Evolutionary conservation across 352 stramenopile species (phyloP), one percentile per base, ranked within the genome.

Genomic region (Peronospora destructor): DNA sequence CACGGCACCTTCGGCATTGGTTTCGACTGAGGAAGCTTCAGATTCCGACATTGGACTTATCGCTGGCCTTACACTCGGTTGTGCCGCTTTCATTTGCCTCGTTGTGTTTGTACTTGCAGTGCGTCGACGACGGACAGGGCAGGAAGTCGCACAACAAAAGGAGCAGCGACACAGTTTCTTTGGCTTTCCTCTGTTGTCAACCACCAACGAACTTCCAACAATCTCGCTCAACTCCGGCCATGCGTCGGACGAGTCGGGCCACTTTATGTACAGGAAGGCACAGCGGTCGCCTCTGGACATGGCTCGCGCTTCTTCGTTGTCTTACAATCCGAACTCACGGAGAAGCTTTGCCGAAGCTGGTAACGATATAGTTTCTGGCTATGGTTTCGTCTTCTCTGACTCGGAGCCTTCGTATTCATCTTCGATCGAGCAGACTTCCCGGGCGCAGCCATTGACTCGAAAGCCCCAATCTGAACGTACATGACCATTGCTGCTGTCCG

Each of bases 191-290:
- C 65, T 61, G 40, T 48, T 76, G 37, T 69, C 70, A 5, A 50
- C 69, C 38, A 69, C 61, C 6, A 70, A 72, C 19, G 61, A 79
- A 14, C 41, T 71, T 23, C 64, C 53, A 3, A 72, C 70, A 1
- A 26, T 6, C 2, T 26, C 23, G 23, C 5, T 26, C 23, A 26
- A 26, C 23, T 26, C 23, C 0, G 36, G 14, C n/a, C 46, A 71
- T 23, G 51, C 29, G 12, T 82, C 68, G 12, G 65, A 75, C 9
- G 61, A 74, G 23, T 78, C 71, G 0, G 64, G 69, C 14, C 57
- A 61, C 41, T 79, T 79, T 53, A 71, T 76, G 63, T 79, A 78
- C 35, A 53, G 76, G 30, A 78, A 78, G 45, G 68, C 65, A 8
- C 56, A 61, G 43, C 56, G 45, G 6, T 79, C 66, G 11, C 63